A percentile compares a stretch with the other conserved stretches of the same genome.
Evolutionary conservation across 148 eudicot genomes (phyloP).

Genomic region (Linanthus parryae): DNA sequence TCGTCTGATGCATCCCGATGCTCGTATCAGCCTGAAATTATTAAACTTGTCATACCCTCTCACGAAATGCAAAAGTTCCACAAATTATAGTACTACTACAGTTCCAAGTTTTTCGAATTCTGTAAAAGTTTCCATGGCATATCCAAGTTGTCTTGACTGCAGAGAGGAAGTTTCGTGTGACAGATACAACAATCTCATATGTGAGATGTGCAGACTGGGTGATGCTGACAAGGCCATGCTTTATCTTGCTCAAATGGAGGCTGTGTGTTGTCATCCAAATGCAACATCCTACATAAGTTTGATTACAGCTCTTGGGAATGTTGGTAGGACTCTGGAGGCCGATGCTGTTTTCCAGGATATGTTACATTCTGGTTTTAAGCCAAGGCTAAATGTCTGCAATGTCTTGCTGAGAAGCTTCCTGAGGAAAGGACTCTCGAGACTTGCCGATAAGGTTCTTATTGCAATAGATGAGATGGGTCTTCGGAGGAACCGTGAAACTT

Average conservation of each 20-base stretch:
- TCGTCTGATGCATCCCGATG: too few species aligned
- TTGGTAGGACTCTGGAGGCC: constrained; percentile 79
- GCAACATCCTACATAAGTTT: constrained; percentile 39
- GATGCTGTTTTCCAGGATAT: constrained; percentile 79
- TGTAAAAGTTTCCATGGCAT: too few species aligned
- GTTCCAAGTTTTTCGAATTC: too few species aligned
- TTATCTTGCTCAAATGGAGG: constrained; percentile 66
- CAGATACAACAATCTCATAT: constrained; percentile 37
- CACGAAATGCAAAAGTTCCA: too few species aligned
- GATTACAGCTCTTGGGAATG: constrained; percentile 52
- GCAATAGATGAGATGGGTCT: constrained; percentile 43
- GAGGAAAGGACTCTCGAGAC: constrained; percentile 57
- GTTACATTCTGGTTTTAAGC: constrained; percentile 46
- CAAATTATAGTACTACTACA: too few species aligned
- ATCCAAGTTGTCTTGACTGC: too few species aligned
- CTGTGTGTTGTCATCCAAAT: constrained; percentile 48
- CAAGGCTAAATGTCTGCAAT: constrained; percentile 45
- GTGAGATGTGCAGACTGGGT: constrained; percentile 39
- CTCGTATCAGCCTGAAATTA: too few species aligned
- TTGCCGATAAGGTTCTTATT: constrained; percentile 37
- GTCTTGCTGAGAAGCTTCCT: constrained; percentile 62
- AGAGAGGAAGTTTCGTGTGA: constrained; percentile 54
- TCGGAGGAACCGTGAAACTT: constrained; percentile 48
- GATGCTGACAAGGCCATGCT: constrained; percentile 53
- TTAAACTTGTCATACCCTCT: too few species aligned